These are phyloP conservation scores for Phytopythium chamaehyphon DNA, from an alignment of 352 stramenopile genomes.

Conservation along the genomic window DNA sequence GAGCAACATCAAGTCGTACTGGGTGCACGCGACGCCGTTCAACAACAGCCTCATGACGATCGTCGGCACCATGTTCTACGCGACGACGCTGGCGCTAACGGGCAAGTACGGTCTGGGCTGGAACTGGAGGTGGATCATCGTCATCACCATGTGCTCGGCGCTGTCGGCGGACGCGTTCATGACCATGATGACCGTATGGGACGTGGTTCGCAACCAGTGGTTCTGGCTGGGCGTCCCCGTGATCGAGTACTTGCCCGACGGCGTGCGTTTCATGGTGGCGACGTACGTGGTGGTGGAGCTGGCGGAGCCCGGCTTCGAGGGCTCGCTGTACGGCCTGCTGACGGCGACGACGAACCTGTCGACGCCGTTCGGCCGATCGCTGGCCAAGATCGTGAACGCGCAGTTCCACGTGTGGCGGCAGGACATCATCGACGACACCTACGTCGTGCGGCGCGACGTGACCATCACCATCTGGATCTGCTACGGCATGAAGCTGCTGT, in stretches of 20 bases:
- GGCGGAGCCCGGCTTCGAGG: constrained; percentile 42
- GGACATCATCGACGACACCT: constrained; percentile 41
- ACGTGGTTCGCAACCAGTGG: constrained; percentile 58
- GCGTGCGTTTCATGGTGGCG: constrained; percentile 53
- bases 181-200: constrained; percentile 50
- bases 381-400: constrained; percentile 49
- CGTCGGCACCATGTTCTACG: constrained; percentile 38
- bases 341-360: constrained; percentile 51
- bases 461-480: constrained; percentile 58
- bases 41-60: constrained; percentile 54
- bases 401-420: constrained; percentile 48
- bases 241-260: constrained; percentile 42
- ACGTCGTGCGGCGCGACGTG: constrained; percentile 42
- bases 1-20: constrained; percentile 46
- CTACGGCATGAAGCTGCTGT: constrained; percentile 52
- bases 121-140: constrained; percentile 56
- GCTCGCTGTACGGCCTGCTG: constrained; percentile 47
- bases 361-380: constrained; percentile 33
- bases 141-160: constrained; percentile 26
- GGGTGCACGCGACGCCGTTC: constrained; percentile 49
- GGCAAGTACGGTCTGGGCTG: constrained; percentile 43
- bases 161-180: constrained; percentile 41
- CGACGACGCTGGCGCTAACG: constrained; percentile 30
- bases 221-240: constrained; percentile 57
- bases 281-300: constrained; percentile 67